Base-by-base conservation (phyloP, 176 grass and related monocot species). In the Oryza nivara region DNA sequence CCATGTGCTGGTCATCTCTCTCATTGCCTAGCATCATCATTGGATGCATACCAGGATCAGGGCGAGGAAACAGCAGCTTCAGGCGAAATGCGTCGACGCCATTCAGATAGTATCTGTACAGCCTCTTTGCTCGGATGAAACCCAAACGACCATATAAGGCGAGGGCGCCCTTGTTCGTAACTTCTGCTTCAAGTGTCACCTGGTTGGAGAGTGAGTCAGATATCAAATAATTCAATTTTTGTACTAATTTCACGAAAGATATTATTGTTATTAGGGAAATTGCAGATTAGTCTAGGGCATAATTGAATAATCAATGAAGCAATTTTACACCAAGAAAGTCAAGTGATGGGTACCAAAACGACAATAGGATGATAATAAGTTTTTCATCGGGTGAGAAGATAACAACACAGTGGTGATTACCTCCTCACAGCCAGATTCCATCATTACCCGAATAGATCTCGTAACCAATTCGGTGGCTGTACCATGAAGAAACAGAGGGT, bases 371-470 rank as follows among this genome's bases (percentile, higher is more conserved):
- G 11, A 64, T 38, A 41, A 64, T 28, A 41, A 70, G 15, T 76
- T 58, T 34, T 76, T 65, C 17, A 68, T 75, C n/a, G 15, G 22
- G n/a, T 10, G 26, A 51, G 12, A 26, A 51, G n/a, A 17, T 64
- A 23, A 20, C 38, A 73, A 65, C 51, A 22, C 65, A 44, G 75
- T 41, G 16, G 43, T 58, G 67, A 85, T 69, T 87, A 94, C 94
- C 90, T 97, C 94, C 38, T 97, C 94, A 78, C 94, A 97, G 23
- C 92, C 94, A 83, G 94, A 97, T 88, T 92, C 92, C 94, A 94
- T 92, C 94, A 97, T 94, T 54, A 91, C 86, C 54, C 66, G 83
- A 77, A 97, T 97, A 51, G 94, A 85, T 87, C 88, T 88, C 40
- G 92, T 91, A 77, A 97, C 94, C 23, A 94, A 88, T 83, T 94